Base-by-base conservation (phyloP, 129 eudicot genomes). In the Ambrosia trifida region DNA sequence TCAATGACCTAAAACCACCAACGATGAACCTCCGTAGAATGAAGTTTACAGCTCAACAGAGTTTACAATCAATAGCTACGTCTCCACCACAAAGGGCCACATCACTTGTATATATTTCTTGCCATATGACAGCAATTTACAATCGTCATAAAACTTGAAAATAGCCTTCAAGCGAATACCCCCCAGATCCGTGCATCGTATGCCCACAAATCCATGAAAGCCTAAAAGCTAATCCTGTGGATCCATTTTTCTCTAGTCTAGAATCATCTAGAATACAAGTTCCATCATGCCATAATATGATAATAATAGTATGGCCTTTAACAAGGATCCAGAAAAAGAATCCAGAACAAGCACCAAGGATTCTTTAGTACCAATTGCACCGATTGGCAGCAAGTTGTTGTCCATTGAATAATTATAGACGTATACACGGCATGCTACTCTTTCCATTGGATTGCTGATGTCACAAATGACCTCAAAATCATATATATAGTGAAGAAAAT, bases 1-100 rank as follows among this genome's bases (percentile, higher is more conserved):
- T 40, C 66, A 76, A 68, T 36, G 73, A 65, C 78, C 78, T 64
- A 76, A 71, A 73, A 52, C 66, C 32, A 61, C 76, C 70, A 43
- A 67, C 40, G 61, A 51, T 46, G 38, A 72, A 54, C n/a, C 68
- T 24, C 38, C 40, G 65, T 67, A 57, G 50, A 68, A 53, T 36
- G 73, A 47, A 35, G 62, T 35, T 62, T 36, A 80, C 10, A 49
- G 19, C 57, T 36, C 47, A 49, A 45, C 35, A 56, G 59, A 66
- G 57, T 38, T 69, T 61, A 69, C 70, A 45, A 54, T 20, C 51
- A 69, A 44, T 65, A 65, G 70, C 60, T 51, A 73, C 52, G 65
- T 49, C 46, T 11, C 70, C 70, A 74, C 65, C 65, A 51, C 31
- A 51, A 74, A 78, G 64, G 52, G 44, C 30, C 13, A 44, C 57